Conservation (phyloP, 2,329 filamentous ascomycete genomes). For the Pseudogymnoascus sp. region DNA sequence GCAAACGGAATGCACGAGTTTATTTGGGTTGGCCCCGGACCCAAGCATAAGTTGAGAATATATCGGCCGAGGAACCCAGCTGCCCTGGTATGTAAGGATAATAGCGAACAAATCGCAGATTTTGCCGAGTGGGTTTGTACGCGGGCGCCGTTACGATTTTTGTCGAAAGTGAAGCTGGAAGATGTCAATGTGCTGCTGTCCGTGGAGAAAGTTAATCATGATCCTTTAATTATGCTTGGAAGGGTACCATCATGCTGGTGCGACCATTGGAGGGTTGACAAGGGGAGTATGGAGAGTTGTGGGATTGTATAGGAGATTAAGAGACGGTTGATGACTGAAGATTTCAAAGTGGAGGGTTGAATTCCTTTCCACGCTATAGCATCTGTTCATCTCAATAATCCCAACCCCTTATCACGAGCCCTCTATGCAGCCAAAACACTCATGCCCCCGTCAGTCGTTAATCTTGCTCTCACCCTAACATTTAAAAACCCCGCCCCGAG, state of each 20-base stretch:
- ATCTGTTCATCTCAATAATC: background rate
- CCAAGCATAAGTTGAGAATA: background rate
- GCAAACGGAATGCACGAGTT: background rate
- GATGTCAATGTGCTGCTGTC: background rate
- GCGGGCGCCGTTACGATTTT: background rate
- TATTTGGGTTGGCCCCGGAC: background rate
- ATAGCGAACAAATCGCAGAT: background rate
- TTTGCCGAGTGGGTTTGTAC: background rate
- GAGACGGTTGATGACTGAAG: background rate
- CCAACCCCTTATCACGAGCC: too few species aligned
- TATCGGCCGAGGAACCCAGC: background rate
- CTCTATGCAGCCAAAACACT: slow-evolving; percentile 28
- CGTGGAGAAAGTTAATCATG: background rate
- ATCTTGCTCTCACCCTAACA: slow-evolving; percentile 32
- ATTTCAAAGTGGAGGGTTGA: background rate
- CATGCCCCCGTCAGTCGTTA: slow-evolving; percentile 37
- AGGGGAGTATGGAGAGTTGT: background rate
- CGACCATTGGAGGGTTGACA: background rate
- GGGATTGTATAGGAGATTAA: background rate
- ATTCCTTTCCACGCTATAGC: background rate
- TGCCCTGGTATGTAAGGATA: background rate
- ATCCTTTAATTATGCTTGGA: background rate
- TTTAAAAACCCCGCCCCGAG: slow-evolving; percentile 30
- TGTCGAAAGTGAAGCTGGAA: background rate
- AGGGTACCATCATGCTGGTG: background rate